Base-by-base conservation (phyloP, 768 basidiomycete species). In the Rickenella mellea region DNA sequence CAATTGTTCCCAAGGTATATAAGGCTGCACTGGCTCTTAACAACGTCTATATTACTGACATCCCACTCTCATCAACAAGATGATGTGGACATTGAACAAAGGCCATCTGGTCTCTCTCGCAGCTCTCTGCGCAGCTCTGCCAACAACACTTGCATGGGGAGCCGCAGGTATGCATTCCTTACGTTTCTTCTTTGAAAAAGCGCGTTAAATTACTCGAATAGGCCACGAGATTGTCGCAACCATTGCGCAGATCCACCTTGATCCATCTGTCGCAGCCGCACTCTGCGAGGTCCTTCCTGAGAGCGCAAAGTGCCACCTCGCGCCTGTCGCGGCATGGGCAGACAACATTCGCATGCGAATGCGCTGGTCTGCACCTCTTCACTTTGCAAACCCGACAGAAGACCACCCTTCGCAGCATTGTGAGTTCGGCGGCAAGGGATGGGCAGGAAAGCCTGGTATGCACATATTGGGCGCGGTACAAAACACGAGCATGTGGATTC, bases 141-240 rank as follows among this genome's bases (percentile, higher is more conserved):
- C 64, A 20, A 46, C 54, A 11, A 28, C 55, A 3, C 47, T 49
- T 20, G 68, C 63, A 25, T 70, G 69, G 69, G 69, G 69, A 19
- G 57, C 55, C 8, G 69, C 65, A 11, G 64, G 63, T 65, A 39
- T 33, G 57, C 37, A 30, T 42, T 17, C 4, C 21, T 44, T 21
- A 15, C 22, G 27, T 14, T 20, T 31, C 29, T 30, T n/a, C 10
- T 30, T n/a, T 10, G 10, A n/a, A 10, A 30, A 10, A 10, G 29
- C 10, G 29, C 29, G 10, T 10, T 30, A 10, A 10, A n/a, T 10
- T 11, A 20, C 10, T 20, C 11, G 10, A 37, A 11, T 47, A 79
- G 90, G 93, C 3, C 93, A 97, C 52, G 86, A 96, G 66, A 81
- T 96, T 25, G 77, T 90, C 5, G 93, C 92, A 1, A 94, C 92